Base-by-base conservation (phyloP, 2,329 filamentous ascomycete species). In the Neurospora crassa region DNA sequence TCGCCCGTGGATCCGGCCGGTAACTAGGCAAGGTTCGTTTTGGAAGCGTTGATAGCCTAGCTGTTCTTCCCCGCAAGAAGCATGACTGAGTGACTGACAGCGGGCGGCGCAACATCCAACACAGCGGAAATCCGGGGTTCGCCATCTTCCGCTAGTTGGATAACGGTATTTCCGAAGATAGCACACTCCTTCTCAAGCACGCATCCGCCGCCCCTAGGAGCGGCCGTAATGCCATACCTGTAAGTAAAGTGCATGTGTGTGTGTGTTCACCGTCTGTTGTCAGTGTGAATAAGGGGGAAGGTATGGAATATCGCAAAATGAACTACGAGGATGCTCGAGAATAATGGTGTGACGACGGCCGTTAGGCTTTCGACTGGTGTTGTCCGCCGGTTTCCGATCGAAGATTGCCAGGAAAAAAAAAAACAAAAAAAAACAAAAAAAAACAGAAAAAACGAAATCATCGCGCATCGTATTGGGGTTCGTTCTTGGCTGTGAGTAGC, bases 111-210 rank as follows among this genome's bases (percentile, higher is more conserved):
- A 69, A 53, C 67, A 67, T 42, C 70, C 70, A 70, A 70, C 40
- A 68, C 68, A 43, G 68, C 70, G 68, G 70, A 42, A 42, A 70
- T 70, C 47, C 12, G 47, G 53, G 70, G 42, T 37, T 59, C 68
- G 70, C 68, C 42, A n/a, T 68, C n/a, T 45, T 70, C 68, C 68
- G 24, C 68, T 43, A 68, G 29, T 67, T 71, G 70, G n/a, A 70
- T 67, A 70, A 53, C 12, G 53, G 43, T 41, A 6, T 40, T 43
- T 67, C 67, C 40, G 42, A 43, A 47, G 16, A 47, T 41, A 37
- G 43, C 67, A 29, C 24, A 37, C 53, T 63, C 24, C 24, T 63
- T 18, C 53, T 29, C 47, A 53, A 63, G 53, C 53, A 63, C 7
- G 53, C 16, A 63, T 4, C 53, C 53, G 53, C 29, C 29, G 1